Conservation (phyloP, 2,329 filamentous ascomycete species). For the Neospermospora avenae region DNA sequence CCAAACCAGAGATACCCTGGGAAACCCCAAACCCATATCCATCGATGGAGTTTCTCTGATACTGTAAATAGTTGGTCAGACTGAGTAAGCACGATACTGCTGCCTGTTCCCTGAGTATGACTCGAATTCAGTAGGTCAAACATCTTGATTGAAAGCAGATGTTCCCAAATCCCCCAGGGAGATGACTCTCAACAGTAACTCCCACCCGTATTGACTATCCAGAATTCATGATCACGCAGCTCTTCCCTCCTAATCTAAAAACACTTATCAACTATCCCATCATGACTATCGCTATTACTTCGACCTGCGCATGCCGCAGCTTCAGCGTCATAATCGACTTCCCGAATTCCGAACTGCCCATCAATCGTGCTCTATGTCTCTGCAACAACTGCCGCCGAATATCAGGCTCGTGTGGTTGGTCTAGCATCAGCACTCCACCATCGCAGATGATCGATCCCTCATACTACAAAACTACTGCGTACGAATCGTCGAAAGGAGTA, state of each 20-base stretch:
- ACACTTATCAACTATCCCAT: not conserved
- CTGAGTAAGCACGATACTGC: not conserved
- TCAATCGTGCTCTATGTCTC: conserved; percentile 46
- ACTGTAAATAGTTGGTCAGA: not conserved
- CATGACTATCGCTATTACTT: conserved; percentile 23
- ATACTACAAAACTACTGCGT: conserved; percentile 40
- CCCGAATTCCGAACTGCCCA: conserved; percentile 36
- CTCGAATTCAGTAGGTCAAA: not conserved
- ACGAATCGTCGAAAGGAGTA: conserved; percentile 41
- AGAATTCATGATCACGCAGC: not conserved
- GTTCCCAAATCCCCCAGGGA: not conserved
- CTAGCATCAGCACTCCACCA: conserved; percentile 41
- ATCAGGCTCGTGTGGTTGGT: conserved; percentile 45
- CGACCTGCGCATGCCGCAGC: conserved; percentile 38
- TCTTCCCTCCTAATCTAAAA: conserved; percentile 1
- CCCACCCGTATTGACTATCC: not conserved
- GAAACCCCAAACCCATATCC: not conserved
- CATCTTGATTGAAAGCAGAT: not conserved
- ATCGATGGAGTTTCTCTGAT: not conserved
- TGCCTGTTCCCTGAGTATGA: not conserved
- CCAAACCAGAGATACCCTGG: too few relatives aligned
- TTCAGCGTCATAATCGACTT: conserved; percentile 37
- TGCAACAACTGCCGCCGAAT: conserved; percentile 48
- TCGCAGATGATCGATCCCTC: conserved; percentile 29
- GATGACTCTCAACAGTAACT: not conserved